Evolutionary conservation across 2,329 filamentous ascomycete species (phyloP), one percentile per base, ranked within the genome.

Genomic region (Nannizzia gypsea): DNA sequence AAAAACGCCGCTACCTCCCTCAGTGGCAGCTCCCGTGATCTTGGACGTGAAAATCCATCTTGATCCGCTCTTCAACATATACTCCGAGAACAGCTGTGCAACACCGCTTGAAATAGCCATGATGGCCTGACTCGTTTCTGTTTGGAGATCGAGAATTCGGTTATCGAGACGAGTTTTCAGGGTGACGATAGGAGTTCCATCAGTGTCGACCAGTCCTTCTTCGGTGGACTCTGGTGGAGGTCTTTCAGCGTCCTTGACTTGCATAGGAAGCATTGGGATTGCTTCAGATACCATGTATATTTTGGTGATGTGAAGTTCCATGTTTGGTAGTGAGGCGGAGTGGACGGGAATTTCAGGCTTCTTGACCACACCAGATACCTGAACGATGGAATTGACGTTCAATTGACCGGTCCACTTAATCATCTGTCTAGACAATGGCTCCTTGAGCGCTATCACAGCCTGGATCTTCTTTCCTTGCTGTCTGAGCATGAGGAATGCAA

Each of bases 1-100:
- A 74, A 99, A 97, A 44, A 97, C 92, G 71, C 92, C 95, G 66
- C 85, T 85, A 65, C 93, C 93, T 68, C 93, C 92, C 76, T 99
- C 93, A 3, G 90, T 93, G 3, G 93, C 88, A 13, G 92, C 88
- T 56, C 87, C 91, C 59, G 95, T 89, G 48, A 99, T 80, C 72
- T 90, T 92, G 8, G 93, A 90, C 1, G 91, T 88, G 72, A 96
- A 89, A 69, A 96, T 90, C 72, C 89, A 83, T 64, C 86, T 84
- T 73, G 96, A 95, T 59, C 84, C 83, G 62, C 82, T 82, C 64
- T 82, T 79, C 62, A 86, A 80, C 66, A 96, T 85, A 73, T 91
- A 97, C 66, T 90, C 85, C 61, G 81, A 78, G 74, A 95, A 95
- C 11, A 93, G 79, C 63, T 82, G 79, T 62, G 83, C 81, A 42